Conservation (phyloP, 2,329 filamentous ascomycete genomes). For the Cyclaneusma minus region DNA sequence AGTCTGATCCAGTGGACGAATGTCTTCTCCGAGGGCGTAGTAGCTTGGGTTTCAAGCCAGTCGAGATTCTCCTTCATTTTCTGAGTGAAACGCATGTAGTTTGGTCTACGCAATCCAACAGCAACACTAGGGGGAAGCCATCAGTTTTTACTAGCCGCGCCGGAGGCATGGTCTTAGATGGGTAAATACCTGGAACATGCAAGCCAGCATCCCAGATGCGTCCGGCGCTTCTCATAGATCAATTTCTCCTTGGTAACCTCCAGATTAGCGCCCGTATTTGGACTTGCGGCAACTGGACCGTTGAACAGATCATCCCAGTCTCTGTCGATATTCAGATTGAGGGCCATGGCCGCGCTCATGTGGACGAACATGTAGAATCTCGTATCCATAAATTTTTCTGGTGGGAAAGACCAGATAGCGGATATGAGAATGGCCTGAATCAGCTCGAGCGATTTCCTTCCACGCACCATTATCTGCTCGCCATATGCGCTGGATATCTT, state of each 20-base stretch:
- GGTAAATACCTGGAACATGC: constrained; percentile 15
- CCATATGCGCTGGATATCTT: constrained; percentile 29
- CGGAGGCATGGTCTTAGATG: constrained; percentile 1
- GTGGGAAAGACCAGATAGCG: constrained; percentile 29
- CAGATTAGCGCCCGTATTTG: not conserved
- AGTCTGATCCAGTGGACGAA: constrained; percentile 23
- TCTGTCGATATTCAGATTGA: constrained; percentile 11
- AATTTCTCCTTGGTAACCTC: not conserved
- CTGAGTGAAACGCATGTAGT: constrained; percentile 22
- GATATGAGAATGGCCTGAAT: constrained; percentile 30
- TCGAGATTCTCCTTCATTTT: constrained; percentile 25
- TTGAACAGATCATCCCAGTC: constrained; percentile 1
- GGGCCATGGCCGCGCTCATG: constrained; percentile 29
- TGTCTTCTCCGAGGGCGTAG: constrained; percentile 17
- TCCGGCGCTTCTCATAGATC: constrained; percentile 20
- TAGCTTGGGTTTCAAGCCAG: constrained; percentile 19
- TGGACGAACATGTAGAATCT: constrained; percentile 33
- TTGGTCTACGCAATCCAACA: constrained; percentile 23
- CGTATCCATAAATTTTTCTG: constrained; percentile 23
- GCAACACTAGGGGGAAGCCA: constrained; percentile 17
- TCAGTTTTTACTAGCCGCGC: constrained; percentile 3
- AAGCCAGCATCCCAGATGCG: constrained; percentile 21
- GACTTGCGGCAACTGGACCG: constrained; percentile 1
- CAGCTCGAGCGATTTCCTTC: constrained; percentile 30
- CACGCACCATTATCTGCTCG: constrained; percentile 25